phyloP scores from a whole-genome alignment of 768 basidiomycete genomes.

The Stropharia rugosoannulata region DNA sequence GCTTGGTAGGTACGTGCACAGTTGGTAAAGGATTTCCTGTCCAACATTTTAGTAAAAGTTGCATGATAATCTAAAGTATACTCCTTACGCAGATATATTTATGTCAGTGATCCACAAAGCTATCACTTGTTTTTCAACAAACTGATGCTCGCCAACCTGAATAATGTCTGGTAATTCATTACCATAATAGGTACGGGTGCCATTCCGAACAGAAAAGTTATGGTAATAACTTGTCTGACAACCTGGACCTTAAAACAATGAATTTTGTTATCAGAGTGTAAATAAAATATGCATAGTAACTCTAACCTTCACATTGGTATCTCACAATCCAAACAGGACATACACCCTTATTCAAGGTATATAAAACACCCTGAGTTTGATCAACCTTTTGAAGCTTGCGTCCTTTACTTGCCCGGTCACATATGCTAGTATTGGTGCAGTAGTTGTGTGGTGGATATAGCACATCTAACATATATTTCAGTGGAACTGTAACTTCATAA shows the following conservation, averaged over 20 bases:
- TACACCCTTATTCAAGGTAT: background rate
- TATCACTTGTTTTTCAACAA: conserved; percentile 11
- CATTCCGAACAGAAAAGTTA: conserved; percentile 8
- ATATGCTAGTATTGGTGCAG: too few relatives aligned
- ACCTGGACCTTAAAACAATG: too few relatives aligned
- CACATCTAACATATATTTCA: too few relatives aligned
- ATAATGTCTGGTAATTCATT: conserved; percentile 10
- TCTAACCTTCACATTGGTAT: background rate
- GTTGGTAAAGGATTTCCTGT: conserved; percentile 17
- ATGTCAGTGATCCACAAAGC: conserved; percentile 9
- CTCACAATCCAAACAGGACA: background rate
- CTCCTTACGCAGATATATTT: conserved; percentile 2
- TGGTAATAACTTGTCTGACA: conserved; percentile 13
- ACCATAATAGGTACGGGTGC: conserved; percentile 8
- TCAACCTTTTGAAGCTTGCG: too few relatives aligned
- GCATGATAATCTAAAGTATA: background rate
- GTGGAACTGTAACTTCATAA: too few relatives aligned
- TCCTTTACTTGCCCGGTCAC: too few relatives aligned
- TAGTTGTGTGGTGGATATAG: too few relatives aligned
- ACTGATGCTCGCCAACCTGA: conserved; percentile 20
- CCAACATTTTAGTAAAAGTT: background rate
- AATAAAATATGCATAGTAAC: background rate
- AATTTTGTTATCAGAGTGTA: background rate
- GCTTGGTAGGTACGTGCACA: conserved; percentile 17
- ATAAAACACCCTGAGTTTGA: too few relatives aligned